Evolutionary conservation across 306 rosid species (phyloP).

Genomic region (Amphicarpaea edgeworthii): DNA sequence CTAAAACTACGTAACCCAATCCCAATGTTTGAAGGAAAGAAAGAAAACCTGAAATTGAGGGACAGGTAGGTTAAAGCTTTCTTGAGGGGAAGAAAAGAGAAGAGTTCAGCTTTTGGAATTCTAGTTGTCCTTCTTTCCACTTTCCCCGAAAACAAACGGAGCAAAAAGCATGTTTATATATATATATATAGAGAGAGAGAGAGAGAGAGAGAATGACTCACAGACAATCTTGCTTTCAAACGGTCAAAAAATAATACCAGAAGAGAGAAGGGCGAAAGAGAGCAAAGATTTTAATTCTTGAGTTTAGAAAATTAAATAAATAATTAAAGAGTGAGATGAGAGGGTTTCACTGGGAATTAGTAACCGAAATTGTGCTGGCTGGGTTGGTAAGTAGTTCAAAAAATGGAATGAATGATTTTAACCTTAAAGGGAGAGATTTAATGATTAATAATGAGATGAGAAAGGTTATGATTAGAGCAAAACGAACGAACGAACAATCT

Average conservation of each 20-base stretch:
- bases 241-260: slow-evolving; percentile 41
- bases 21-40: neutral
- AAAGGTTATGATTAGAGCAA: neutral
- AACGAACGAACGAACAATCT: no score
- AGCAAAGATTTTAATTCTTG: neutral
- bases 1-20: slow-evolving; percentile 28
- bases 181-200: no score
- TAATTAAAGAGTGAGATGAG: neutral
- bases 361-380: slow-evolving; percentile 6
- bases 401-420: slow-evolving; percentile 42
- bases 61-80: neutral
- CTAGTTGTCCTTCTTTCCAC: slow-evolving; percentile 13
- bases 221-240: slow-evolving; percentile 55
- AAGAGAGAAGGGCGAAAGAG: neutral
- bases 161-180: slow-evolving; percentile 10
- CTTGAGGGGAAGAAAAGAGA: no score
- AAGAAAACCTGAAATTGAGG: slow-evolving; percentile 24
- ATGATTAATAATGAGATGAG: neutral
- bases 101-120: slow-evolving; percentile 10
- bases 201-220: neutral
- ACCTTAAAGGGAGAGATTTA: slow-evolving; percentile 44
- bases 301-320: neutral
- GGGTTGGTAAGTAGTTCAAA: neutral
- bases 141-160: slow-evolving; percentile 47
- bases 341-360: neutral